Evolutionary conservation across 306 rosid species (phyloP).

Genomic region (Begonia masoniana): DNA sequence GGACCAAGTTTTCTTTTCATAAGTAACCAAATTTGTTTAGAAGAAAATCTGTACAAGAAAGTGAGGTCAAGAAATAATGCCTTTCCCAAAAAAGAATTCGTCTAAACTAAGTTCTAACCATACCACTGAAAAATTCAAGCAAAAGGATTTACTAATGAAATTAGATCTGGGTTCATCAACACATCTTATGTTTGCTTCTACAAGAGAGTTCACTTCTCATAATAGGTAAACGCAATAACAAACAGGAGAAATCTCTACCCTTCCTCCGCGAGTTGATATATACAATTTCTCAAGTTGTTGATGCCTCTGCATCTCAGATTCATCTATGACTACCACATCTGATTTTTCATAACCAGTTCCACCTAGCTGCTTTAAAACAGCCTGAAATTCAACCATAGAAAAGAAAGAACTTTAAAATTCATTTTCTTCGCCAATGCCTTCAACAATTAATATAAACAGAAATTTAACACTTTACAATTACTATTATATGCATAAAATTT

Average conservation of each 20-base stretch:
- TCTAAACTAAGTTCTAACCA: too few species aligned
- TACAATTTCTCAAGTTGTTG: constrained; percentile 80
- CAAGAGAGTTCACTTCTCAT: background rate
- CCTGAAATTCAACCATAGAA: constrained; percentile 28
- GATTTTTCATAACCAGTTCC: constrained; percentile 84
- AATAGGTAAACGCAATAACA: background rate
- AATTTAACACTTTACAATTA: too few species aligned
- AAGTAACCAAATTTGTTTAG: too few species aligned
- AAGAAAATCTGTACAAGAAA: too few species aligned
- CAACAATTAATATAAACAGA: too few species aligned
- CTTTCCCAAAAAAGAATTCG: too few species aligned
- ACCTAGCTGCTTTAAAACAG: constrained; percentile 82
- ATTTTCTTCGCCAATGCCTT: background rate
- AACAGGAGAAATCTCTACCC: constrained; percentile 24
- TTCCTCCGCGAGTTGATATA: constrained; percentile 75
- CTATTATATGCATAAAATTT: too few species aligned
- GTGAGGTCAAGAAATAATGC: too few species aligned
- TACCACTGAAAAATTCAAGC: background rate
- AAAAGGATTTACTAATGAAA: too few species aligned
- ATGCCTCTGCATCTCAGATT: constrained; percentile 91
- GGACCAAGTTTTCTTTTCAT: too few species aligned
- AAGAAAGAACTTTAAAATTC: background rate
- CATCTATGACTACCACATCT: constrained; percentile 86
- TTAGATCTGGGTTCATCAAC: background rate
- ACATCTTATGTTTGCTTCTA: background rate